phyloP scores from a whole-genome alignment of 2,329 filamentous ascomycete species.

The Leptographium flavum region DNA sequence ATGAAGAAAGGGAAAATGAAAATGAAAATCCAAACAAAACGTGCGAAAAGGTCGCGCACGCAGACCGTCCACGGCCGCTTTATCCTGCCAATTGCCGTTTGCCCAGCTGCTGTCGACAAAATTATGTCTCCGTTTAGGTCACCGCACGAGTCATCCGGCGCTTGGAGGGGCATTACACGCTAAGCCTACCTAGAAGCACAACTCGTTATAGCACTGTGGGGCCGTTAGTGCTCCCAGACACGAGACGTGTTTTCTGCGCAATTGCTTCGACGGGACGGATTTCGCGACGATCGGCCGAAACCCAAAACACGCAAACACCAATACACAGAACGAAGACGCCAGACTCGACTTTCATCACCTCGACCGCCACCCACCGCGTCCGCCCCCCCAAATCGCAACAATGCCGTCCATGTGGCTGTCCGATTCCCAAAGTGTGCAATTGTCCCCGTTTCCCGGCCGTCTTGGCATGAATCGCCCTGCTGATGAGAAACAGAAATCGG shows the following conservation, averaged over 20 bases:
- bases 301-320: too few relatives aligned
- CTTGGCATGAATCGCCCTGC: background rate
- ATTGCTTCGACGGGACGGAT: too few relatives aligned
- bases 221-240: too few relatives aligned
- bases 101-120: too few relatives aligned
- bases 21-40: too few relatives aligned
- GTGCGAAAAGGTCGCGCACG: too few relatives aligned
- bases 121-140: background rate
- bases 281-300: too few relatives aligned
- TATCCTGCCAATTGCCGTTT: too few relatives aligned
- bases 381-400: background rate
- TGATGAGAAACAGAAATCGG: conserved; percentile 60
- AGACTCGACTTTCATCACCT: background rate
- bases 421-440: conserved; percentile 85
- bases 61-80: too few relatives aligned
- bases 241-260: too few relatives aligned
- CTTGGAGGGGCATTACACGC: background rate
- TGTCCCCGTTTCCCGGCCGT: background rate
- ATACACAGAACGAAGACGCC: too few relatives aligned
- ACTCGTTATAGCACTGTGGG: too few relatives aligned
- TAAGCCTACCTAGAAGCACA: background rate
- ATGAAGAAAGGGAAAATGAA: background rate
- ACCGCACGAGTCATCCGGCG: background rate
- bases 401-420: conserved; percentile 94
- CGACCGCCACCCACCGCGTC: background rate